These are phyloP conservation scores for Myrmaecium sp. DNA, from an alignment of 2,329 filamentous ascomycete species.

Conservation along the genomic window DNA sequence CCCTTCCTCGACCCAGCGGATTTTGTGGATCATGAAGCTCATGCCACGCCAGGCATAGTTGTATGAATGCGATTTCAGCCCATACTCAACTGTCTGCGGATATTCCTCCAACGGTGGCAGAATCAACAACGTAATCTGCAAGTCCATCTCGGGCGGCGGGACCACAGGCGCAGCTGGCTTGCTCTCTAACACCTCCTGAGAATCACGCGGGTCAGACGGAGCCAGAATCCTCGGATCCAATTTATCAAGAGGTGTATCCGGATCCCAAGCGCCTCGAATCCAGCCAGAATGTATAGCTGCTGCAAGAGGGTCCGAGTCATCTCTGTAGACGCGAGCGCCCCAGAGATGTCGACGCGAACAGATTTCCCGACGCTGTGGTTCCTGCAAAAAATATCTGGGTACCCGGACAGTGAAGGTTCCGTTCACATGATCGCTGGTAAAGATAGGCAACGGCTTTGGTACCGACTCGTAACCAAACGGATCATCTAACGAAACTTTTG, in stretches of 20 bases:
- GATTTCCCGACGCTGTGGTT: constrained; percentile 61
- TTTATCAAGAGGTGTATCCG: constrained; percentile 55
- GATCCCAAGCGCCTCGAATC: constrained; percentile 74
- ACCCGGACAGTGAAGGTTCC: constrained; percentile 83
- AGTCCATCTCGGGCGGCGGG: constrained; percentile 52
- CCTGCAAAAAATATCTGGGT: constrained; percentile 57
- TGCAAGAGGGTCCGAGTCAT: constrained; percentile 85
- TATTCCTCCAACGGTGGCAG: constrained; percentile 68
- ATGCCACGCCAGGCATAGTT: no score
- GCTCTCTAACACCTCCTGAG: constrained; percentile 25
- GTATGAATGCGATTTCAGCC: no score
- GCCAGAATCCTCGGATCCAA: constrained; percentile 39
- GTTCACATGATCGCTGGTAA: constrained; percentile 59
- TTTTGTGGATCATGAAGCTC: constrained; percentile 67
- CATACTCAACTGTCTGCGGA: constrained; percentile 55
- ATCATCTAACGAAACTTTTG: constrained; percentile 24
- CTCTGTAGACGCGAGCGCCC: constrained; percentile 89
- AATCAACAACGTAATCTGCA: constrained; percentile 75
- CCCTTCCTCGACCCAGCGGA: constrained; percentile 74
- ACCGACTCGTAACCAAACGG: constrained; percentile 41
- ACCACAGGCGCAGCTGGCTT: constrained; percentile 37
- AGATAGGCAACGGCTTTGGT: constrained; percentile 59
- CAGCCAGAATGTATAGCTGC: constrained; percentile 88
- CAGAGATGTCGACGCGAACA: constrained; percentile 66
- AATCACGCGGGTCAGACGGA: constrained; percentile 22